Conservation (phyloP, 805 yeast genomes). For the Saccharomycopsis capsularis region DNA sequence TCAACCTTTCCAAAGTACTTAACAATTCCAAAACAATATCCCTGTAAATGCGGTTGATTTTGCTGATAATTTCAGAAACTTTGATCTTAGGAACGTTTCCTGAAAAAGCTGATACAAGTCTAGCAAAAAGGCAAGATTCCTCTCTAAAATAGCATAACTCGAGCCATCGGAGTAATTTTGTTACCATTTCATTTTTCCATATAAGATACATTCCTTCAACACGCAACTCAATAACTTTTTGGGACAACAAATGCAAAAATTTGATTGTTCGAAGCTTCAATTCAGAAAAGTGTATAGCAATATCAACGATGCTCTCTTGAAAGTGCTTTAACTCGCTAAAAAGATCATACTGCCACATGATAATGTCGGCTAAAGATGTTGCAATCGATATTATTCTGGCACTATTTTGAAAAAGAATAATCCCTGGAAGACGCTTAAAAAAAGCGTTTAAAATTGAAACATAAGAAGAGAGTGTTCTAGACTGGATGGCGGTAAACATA, state of each 20-base stretch:
- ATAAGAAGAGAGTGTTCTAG: conserved; percentile 39
- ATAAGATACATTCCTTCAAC: conserved; percentile 16
- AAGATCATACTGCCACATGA: conserved; percentile 23
- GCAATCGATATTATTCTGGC: background rate
- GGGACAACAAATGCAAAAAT: background rate
- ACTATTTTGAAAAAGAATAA: conserved; percentile 8
- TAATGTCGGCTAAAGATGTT: conserved; percentile 6
- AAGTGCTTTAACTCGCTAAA: conserved; percentile 2
- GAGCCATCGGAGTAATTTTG: conserved; percentile 29
- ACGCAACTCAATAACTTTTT: background rate
- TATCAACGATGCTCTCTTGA: background rate
- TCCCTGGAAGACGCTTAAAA: conserved; percentile 1
- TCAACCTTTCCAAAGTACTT: conserved; percentile 46
- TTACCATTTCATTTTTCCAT: conserved; percentile 29
- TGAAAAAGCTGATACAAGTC: background rate
- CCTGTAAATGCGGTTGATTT: background rate
- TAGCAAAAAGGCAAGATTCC: conserved; percentile 8
- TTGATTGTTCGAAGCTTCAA: background rate
- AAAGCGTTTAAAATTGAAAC: conserved; percentile 29
- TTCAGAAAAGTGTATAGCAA: background rate
- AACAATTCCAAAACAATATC: conserved; percentile 53
- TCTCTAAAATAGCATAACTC: conserved; percentile 28
- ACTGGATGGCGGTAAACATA: conserved; percentile 41
- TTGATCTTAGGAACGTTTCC: background rate
- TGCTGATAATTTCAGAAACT: background rate